phyloP scores from a whole-genome alignment of 768 basidiomycete genomes.

The Tulasnella sp. region DNA sequence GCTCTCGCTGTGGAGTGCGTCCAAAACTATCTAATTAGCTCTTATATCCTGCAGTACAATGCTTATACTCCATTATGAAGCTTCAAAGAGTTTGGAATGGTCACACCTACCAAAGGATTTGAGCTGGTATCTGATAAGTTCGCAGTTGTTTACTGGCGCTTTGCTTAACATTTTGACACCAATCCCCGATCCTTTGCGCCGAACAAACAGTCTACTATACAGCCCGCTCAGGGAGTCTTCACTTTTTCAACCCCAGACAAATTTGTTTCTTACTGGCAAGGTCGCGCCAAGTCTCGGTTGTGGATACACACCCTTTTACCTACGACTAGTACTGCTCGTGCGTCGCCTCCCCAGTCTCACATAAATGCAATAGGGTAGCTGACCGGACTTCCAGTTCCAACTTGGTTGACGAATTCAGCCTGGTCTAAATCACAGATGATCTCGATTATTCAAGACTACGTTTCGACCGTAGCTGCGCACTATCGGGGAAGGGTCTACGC shows the following conservation, averaged over 20 bases:
- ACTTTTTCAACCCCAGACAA: not conserved
- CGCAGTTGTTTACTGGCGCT: too few species aligned
- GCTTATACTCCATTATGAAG: too few species aligned
- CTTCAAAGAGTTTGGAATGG: too few species aligned
- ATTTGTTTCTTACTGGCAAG: not conserved
- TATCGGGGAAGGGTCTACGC: conserved; percentile 14
- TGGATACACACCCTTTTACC: conserved; percentile 11
- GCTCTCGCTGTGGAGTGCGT: too few species aligned
- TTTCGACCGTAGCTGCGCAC: conserved; percentile 36
- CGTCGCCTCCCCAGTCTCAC: not conserved
- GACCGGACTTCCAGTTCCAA: not conserved
- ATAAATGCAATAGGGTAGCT: not conserved
- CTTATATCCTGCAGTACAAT: too few species aligned
- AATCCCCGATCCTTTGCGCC: too few species aligned
- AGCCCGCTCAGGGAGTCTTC: conserved; percentile 9
- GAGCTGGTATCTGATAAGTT: too few species aligned
- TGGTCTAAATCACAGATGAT: conserved; percentile 29
- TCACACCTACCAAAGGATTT: too few species aligned
- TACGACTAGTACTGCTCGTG: not conserved
- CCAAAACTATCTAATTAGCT: too few species aligned
- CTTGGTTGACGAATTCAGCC: conserved; percentile 12
- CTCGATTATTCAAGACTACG: conserved; percentile 48
- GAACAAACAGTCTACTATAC: not conserved
- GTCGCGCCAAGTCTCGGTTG: not conserved
- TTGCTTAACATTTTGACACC: too few species aligned